These are phyloP conservation scores for Clarireedia hainanense DNA, from an alignment of 2,329 filamentous ascomycete species.

Conservation along the genomic window DNA sequence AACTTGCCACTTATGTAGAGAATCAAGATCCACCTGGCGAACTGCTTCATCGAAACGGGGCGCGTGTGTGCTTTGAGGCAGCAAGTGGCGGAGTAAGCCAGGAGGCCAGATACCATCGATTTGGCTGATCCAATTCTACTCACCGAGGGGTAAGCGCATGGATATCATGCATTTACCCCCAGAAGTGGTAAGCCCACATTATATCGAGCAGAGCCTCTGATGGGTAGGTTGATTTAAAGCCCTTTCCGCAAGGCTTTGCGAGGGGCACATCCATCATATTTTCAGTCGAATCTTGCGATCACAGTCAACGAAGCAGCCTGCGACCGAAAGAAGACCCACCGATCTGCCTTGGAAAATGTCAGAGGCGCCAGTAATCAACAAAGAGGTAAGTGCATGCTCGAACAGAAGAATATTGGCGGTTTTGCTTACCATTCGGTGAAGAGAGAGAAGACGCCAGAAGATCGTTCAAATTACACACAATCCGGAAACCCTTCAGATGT, in stretches of 20 bases:
- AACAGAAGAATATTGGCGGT: not conserved
- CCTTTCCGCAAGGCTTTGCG: not conserved
- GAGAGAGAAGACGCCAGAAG: constrained; percentile 1
- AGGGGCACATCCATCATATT: not conserved
- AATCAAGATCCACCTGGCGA: not conserved
- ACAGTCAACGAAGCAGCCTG: not conserved
- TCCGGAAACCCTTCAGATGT: constrained; percentile 3
- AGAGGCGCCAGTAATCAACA: not conserved
- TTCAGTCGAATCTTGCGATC: not conserved
- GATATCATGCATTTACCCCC: not conserved
- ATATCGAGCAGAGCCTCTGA: not conserved
- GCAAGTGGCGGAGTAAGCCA: not conserved
- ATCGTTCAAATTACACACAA: not conserved
- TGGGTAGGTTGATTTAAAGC: not conserved
- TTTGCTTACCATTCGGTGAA: not conserved
- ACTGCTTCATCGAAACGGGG: not conserved
- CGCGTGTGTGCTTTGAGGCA: not conserved
- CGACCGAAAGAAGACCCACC: not conserved
- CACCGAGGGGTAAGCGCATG: not conserved
- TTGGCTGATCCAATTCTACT: not conserved
- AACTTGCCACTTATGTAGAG: not conserved
- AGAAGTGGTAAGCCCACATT: no score
- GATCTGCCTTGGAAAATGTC: not conserved
- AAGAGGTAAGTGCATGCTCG: not conserved
- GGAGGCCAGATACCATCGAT: not conserved